phyloP scores from a whole-genome alignment of 805 yeast species.

The Torulaspora gathmanii region DNA sequence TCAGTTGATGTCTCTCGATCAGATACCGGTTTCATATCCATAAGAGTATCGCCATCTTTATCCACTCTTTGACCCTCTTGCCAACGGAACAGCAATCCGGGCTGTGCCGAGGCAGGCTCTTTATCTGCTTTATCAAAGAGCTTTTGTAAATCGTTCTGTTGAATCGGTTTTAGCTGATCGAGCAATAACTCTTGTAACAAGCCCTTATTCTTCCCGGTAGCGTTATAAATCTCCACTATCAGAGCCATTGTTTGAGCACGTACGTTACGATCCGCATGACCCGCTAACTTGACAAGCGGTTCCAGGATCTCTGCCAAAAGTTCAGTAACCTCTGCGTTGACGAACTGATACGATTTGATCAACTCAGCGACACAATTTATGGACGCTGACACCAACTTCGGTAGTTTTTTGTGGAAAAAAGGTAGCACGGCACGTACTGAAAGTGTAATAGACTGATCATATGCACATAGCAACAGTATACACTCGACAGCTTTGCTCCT shows the following conservation, averaged over 20 bases:
- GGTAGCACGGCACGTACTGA: constrained; percentile 61
- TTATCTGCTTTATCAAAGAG: constrained; percentile 52
- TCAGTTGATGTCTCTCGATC: constrained; percentile 14
- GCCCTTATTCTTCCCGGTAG: constrained; percentile 54
- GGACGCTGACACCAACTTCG: constrained; percentile 73
- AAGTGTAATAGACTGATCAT: constrained; percentile 59
- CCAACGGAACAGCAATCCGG: constrained; percentile 15
- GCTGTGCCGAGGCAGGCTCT: constrained; percentile 5
- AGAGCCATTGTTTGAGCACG: constrained; percentile 71
- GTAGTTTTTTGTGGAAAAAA: constrained; percentile 55
- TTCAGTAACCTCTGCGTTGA: constrained; percentile 32
- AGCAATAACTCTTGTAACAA: constrained; percentile 55
- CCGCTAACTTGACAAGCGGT: constrained; percentile 70
- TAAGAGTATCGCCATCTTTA: constrained; percentile 39
- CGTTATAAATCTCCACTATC: constrained; percentile 63
- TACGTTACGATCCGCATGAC: constrained; percentile 82
- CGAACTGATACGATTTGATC: constrained; percentile 35
- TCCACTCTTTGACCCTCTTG: constrained; percentile 23
- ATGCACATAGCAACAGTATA: constrained; percentile 57
- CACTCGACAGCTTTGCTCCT: constrained; percentile 61
- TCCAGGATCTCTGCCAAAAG: constrained; percentile 59
- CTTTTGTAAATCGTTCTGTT: constrained; percentile 74
- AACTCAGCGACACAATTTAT: constrained; percentile 53
- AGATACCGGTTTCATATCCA: constrained; percentile 19
- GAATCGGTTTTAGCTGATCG: constrained; percentile 80